A percentile compares a stretch with the other conserved stretches of the same genome.
These are phyloP conservation scores for Mycena venus DNA, from an alignment of 768 basidiomycete species.

Conservation along the genomic window DNA sequence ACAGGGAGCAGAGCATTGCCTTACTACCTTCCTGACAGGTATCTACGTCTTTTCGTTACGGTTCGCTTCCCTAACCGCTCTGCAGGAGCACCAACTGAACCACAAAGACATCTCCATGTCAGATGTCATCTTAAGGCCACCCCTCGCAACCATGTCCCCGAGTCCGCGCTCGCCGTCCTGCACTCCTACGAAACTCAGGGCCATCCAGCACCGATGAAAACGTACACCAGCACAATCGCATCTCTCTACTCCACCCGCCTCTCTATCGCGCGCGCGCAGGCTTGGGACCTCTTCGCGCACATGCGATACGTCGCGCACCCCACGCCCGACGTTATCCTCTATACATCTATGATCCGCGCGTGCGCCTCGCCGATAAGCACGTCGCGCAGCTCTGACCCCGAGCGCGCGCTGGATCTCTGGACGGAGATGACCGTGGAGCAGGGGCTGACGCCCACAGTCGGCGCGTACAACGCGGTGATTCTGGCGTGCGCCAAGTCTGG, in stretches of 20 bases:
- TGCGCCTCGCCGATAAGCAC: conserved; percentile 71
- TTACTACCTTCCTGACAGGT: conserved; percentile 62
- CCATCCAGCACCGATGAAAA: conserved; percentile 75
- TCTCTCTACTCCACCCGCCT: conserved; percentile 65
- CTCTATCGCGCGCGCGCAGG: conserved; percentile 75
- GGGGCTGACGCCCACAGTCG: conserved; percentile 70
- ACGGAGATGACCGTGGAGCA: conserved; percentile 90
- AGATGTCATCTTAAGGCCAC: conserved; percentile 71
- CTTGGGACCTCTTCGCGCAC: conserved; percentile 95
- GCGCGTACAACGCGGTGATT: conserved; percentile 87
- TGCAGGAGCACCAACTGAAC: conserved; percentile 58
- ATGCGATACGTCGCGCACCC: conserved; percentile 97
- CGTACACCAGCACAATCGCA: conserved; percentile 80
- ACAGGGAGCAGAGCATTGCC: conserved; percentile 58
- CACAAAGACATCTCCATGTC: conserved; percentile 80
- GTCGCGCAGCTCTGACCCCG: conserved; percentile 77
- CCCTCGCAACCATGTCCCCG: conserved; percentile 64
- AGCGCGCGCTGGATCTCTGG: conserved; percentile 94
- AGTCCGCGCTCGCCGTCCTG: conserved; percentile 74
- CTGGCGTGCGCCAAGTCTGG: conserved; percentile 83
- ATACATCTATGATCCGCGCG: conserved; percentile 89
- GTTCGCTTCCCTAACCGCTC: background rate
- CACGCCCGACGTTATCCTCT: conserved; percentile 77
- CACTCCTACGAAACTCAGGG: conserved; percentile 79
- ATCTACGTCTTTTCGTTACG: conserved; percentile 23